phyloP scores from a whole-genome alignment of 148 eudicot genomes.

The Rhododendron kiyosumense region DNA sequence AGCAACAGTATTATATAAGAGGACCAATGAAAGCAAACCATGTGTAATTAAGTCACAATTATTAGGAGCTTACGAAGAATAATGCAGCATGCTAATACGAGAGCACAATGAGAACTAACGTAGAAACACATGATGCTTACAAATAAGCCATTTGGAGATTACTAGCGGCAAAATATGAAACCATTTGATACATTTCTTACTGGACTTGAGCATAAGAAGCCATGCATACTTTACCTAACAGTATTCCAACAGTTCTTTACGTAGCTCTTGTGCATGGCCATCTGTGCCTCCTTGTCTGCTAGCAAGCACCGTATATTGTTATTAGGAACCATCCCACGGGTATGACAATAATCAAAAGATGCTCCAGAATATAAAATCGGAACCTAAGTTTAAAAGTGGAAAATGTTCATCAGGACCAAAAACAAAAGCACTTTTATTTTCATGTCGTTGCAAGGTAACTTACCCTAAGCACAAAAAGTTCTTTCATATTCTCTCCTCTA shows the following conservation, averaged over 20 bases:
- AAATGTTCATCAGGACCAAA: neutral
- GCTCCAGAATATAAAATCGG: neutral
- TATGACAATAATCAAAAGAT: neutral
- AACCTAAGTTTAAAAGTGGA: neutral
- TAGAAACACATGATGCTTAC: neutral
- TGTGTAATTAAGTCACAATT: neutral
- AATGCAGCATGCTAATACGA: neutral
- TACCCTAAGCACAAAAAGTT: neutral
- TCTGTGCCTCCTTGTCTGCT: neutral
- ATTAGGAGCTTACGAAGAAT: neutral
- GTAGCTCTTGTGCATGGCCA: neutral
- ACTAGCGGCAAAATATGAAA: neutral
- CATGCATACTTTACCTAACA: neutral
- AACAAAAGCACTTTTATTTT: neutral
- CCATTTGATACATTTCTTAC: neutral
- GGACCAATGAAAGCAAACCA: neutral
- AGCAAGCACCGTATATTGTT: neutral
- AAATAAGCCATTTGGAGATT: neutral
- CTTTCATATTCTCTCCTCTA: neutral
- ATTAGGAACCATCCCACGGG: neutral
- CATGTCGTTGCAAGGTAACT: neutral
- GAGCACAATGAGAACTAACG: neutral
- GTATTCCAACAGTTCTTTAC: neutral
- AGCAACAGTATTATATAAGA: neutral
- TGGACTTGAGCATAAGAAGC: neutral